Base-by-base conservation (phyloP, 371 early-diverging fungal genomes). In the Cladochytrium tenue region DNA sequence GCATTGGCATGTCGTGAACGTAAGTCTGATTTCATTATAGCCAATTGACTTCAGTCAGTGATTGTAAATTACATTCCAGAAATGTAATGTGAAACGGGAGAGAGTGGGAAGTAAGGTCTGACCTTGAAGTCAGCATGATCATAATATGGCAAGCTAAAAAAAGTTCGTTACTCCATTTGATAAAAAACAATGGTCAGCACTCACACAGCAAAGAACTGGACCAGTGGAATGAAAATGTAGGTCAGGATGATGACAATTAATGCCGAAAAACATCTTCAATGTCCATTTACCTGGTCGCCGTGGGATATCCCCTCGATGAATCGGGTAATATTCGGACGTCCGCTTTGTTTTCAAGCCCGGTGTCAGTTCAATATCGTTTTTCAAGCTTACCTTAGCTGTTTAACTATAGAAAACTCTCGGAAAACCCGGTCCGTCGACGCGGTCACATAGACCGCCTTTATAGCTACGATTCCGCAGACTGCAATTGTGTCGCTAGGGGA, bases 361-460 rank as follows among this genome's bases (percentile, higher is more conserved):
- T n/a, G n/a, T n/a, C n/a, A n/a, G n/a, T n/a, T n/a, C n/a, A n/a
- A n/a, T n/a, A n/a, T n/a, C n/a, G n/a, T n/a, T n/a, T n/a, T n/a
- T n/a, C n/a, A 28, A n/a, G 43, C 70, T 60, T 71, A 89, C 84
- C 87, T 86, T 28, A 98, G 78, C n/a, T 83, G 76, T 15, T 82
- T 80, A 35, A 99, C 74, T 32, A 96, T 88, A 3, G 76, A 67
- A 55, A 99, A 86, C 74, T 99, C 99, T 60, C 89, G 91, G 32
- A 86, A 83, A n/a, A 99, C 92, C 53, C 99, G 77, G 15, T 76
- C 63, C 3, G 96, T 95, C 58, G 91, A 86, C 43, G 91, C 93
- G 15, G 94, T 97, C 25, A 87, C 86, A 68, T 93, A 94, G 51
- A 99, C 90, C 31, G 90, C 81, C 76, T 99, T 99, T 25, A 99